Conservation (phyloP, 345 rosid genomes). For the Garcia nutans region DNA sequence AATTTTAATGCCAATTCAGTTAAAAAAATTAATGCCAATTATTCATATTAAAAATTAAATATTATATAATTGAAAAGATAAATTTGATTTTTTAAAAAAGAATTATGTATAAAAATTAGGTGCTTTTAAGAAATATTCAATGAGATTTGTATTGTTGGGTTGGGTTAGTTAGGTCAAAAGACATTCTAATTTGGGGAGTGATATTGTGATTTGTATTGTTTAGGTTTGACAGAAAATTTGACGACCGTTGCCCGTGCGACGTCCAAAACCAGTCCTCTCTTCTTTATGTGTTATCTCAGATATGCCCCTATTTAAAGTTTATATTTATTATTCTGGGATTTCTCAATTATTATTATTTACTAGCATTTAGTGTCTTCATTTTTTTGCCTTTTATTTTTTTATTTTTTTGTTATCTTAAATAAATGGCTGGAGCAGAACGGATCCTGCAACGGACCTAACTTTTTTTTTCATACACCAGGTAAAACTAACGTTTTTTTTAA, state of each 20-base stretch:
- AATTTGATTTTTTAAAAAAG: no score
- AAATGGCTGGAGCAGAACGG: no score
- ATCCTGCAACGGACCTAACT: no score
- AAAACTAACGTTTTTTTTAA: no score
- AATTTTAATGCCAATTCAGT: no score
- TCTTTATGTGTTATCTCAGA: neutral
- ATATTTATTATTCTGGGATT: neutral
- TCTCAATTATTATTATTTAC: neutral
- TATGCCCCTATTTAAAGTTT: neutral
- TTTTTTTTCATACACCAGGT: no score
- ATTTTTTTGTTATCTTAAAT: neutral
- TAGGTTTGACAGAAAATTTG: conserved; percentile 44
- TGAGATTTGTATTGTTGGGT: neutral
- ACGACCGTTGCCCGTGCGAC: conserved; percentile 24
- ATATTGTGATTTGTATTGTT: neutral
- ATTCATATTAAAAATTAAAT: no score
- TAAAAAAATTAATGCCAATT: no score
- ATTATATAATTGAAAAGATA: no score
- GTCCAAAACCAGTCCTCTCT: neutral
- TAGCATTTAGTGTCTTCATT: neutral
- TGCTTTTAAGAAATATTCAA: no score
- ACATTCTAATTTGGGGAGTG: neutral
- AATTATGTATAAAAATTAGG: no score
- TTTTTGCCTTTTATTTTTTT: neutral
- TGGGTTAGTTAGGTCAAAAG: neutral